Percentiles rank a stretch among this genome's conserved stretches.
Evolutionary conservation across 176 grass and related monocot species (phyloP).

Genomic region (Themeda triandra): DNA sequence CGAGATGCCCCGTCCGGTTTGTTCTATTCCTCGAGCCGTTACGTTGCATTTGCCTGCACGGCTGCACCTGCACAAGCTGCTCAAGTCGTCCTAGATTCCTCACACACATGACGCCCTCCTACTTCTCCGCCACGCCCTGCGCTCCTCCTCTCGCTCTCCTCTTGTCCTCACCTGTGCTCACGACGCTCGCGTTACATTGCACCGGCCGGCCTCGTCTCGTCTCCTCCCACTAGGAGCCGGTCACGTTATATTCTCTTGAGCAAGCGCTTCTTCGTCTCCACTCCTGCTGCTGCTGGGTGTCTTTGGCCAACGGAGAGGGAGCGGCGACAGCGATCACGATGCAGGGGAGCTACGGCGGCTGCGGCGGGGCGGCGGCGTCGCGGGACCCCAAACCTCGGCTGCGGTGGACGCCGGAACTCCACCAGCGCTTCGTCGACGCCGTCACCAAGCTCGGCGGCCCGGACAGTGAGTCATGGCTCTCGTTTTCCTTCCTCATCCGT

Average conservation of each 20-base stretch:
- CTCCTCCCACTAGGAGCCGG: not conserved
- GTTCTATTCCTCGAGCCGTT: slow-evolving; percentile 16
- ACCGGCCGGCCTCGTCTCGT: not conserved
- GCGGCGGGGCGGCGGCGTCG: slow-evolving; percentile 18
- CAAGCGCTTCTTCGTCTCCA: not conserved
- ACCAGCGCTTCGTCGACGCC: slow-evolving; percentile 81
- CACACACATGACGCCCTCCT: slow-evolving; percentile 22
- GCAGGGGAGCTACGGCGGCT: slow-evolving; percentile 19
- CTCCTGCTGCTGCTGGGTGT: not conserved
- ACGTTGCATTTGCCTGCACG: not conserved
- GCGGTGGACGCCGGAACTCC: slow-evolving; percentile 93
- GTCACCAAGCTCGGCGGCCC: slow-evolving; percentile 87
- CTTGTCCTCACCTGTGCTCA: slow-evolving; percentile 25
- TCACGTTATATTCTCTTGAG: not conserved
- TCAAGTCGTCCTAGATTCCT: slow-evolving; percentile 48
- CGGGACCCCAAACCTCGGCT: slow-evolving; percentile 67
- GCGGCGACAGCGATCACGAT: slow-evolving; percentile 20
- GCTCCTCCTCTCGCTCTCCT: not conserved
- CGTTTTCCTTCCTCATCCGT: not conserved
- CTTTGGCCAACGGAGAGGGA: not conserved
- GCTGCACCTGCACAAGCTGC: not conserved
- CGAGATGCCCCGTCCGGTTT: not conserved
- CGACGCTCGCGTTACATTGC: not conserved
- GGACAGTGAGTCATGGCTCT: slow-evolving; percentile 51
- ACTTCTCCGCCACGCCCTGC: slow-evolving; percentile 20